Base-by-base conservation (phyloP, 352 stramenopile species). In the Lagenidium sp. region DNA sequence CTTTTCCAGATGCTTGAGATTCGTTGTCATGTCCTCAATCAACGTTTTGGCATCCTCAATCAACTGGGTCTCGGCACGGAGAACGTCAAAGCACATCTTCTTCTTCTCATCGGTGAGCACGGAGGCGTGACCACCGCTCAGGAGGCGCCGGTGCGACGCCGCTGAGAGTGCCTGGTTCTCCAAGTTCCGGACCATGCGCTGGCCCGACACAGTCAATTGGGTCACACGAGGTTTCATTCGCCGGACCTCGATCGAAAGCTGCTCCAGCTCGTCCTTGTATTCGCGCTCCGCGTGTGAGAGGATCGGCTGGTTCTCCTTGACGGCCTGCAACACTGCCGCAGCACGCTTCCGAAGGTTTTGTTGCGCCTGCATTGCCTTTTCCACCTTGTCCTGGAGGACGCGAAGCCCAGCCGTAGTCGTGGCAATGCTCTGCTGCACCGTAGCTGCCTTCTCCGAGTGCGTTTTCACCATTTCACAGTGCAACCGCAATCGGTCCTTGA, bases 261-360 rank as follows among this genome's bases (percentile, higher is more conserved):
- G 52, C 30, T 84, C 66, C n/a, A 92, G 45, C 18, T 89, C 76
- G 48, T 64, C 51, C 57, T 82, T 79, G 47, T 76, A 84, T 41
- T 87, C 68, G 4, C 66, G 63, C 48, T 92, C 79, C 36, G 79
- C 73, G 16, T 70, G 73, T 31, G 79, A 86, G 42, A 92, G 48
- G 44, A 79, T 60, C 6, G 72, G 68, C 38, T 92, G 79, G 51
- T 89, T 92, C 47, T 92, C 79, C 57, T 85, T 86, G 22, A 87
- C 65, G 21, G 76, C 77, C 42, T 92, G 79, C 4, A 92, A 50
- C 40, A 84, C 68, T 1, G 76, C 76, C 1, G 79, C 79, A 1
- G 79, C 73, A n/a, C 79, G 76, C 50, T 82, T 84, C 35, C 75
- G 70, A 22, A 92, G 53, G 41, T 86, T 85, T 32, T 81, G 56